Conservation (phyloP, 2,329 filamentous ascomycete species). For the Fusarium neocosmosporiellum region DNA sequence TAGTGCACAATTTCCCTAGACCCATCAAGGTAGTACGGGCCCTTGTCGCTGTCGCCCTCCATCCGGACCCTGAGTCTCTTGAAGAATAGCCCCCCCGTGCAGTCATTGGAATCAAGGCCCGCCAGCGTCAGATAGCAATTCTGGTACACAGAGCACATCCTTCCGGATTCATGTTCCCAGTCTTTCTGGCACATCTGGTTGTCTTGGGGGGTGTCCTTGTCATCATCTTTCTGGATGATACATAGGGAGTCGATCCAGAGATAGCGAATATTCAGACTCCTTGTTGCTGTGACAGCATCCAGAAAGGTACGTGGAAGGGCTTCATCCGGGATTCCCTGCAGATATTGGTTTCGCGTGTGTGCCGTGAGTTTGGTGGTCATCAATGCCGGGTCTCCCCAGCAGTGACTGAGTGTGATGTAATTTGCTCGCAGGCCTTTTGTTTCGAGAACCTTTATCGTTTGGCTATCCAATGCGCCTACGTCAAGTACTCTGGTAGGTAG, state of each 20-base stretch:
- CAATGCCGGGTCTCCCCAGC: not conserved
- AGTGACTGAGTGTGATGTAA: not conserved
- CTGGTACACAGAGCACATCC: not conserved
- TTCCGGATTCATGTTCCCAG: not conserved
- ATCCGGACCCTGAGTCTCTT: not conserved
- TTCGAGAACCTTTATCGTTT: not conserved
- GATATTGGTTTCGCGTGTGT: not conserved
- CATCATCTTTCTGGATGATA: not conserved
- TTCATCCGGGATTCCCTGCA: not conserved
- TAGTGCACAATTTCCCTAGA: fast-evolving
- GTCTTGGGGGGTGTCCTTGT: not conserved
- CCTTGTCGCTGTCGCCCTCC: not conserved
- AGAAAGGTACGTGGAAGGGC: not conserved
- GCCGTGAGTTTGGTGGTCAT: not conserved
- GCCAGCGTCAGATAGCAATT: not conserved
- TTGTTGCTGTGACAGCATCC: not conserved
- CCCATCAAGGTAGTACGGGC: not conserved
- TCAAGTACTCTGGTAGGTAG: not conserved
- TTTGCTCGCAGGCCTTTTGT: not conserved
- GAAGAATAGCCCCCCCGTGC: not conserved
- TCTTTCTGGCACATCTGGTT: not conserved
- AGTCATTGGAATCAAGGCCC: not conserved
- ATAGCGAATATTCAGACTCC: not conserved
- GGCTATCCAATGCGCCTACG: fast-evolving
- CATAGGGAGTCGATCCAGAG: not conserved